Percentiles rank a stretch among this genome's conserved stretches.
Evolutionary conservation across 352 stramenopile species (phyloP).

Genomic region (Pythium insidiosum): DNA sequence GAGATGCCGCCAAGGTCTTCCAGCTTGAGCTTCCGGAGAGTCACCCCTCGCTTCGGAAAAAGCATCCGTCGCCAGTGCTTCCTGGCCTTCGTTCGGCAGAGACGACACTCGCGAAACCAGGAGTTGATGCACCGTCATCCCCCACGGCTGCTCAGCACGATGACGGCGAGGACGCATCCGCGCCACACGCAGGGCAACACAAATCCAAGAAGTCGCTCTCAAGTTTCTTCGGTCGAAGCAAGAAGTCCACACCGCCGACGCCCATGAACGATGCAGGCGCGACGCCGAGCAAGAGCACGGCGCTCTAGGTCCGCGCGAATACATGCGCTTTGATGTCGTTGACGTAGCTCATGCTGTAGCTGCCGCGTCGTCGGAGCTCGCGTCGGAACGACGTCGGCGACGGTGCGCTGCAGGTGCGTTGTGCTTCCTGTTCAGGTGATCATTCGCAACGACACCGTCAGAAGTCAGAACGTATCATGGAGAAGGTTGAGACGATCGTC

Average conservation of each 20-base stretch:
- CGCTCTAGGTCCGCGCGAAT: conserved; percentile 44
- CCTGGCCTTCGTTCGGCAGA: conserved; percentile 1
- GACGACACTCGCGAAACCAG: neutral
- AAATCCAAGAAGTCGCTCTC: conserved; percentile 1
- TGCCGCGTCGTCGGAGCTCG: conserved; percentile 71
- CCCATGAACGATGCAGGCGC: neutral
- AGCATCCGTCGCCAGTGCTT: conserved; percentile 7
- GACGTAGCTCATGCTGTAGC: conserved; percentile 86
- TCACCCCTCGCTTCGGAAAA: conserved; percentile 35
- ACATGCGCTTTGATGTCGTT: conserved; percentile 85
- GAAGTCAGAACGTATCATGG: too few relatives aligned
- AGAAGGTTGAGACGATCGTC: too few relatives aligned
- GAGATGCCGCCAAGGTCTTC: conserved; percentile 24
- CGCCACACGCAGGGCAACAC: too few relatives aligned
- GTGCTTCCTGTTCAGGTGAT: too few relatives aligned
- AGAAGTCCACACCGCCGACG: conserved; percentile 4
- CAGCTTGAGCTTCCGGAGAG: conserved; percentile 35
- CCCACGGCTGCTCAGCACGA: conserved; percentile 6
- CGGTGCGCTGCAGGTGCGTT: neutral
- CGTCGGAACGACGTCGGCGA: conserved; percentile 66
- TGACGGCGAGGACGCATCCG: conserved; percentile 1
- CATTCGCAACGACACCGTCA: too few relatives aligned
- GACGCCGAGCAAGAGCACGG: neutral
- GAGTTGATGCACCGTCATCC: neutral
- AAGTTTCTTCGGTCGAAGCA: conserved; percentile 3